Evolutionary conservation across 1,139 yeast genomes (phyloP).

Genomic region (Hanseniaspora gamundiae): DNA sequence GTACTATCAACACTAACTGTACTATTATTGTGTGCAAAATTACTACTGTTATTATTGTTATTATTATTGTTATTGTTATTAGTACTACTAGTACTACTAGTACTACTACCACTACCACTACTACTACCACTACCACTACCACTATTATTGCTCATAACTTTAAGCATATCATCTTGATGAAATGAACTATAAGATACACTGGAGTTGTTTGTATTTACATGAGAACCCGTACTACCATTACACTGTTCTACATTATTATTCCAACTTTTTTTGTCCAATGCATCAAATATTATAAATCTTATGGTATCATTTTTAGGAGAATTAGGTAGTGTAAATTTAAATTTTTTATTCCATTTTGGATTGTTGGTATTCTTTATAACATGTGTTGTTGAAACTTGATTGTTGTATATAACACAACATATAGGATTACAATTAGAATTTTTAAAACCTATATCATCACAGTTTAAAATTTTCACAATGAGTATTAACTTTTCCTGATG

Average conservation of each 20-base stretch:
- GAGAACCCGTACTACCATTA: no score
- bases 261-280: conserved; percentile 6
- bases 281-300: conserved; percentile 21
- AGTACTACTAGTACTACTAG: neutral
- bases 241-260: neutral
- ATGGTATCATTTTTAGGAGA: conserved; percentile 19
- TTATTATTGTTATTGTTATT: neutral
- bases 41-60: neutral
- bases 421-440: conserved; percentile 20
- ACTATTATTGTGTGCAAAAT: neutral
- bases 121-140: neutral
- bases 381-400: conserved; percentile 17
- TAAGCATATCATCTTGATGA: no score
- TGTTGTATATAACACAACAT: conserved; percentile 18
- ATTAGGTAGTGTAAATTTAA: conserved; percentile 19
- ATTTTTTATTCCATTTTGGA: conserved; percentile 17
- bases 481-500: conserved; percentile 7
- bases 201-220: neutral
- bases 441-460: conserved; percentile 16
- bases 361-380: conserved; percentile 15
- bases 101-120: neutral
- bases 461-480: conserved; percentile 15
- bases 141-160: no score
- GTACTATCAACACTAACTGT: neutral
- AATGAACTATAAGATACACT: neutral